phyloP scores from a whole-genome alignment of 176 grass and related monocot genomes.

The Zea luxurians region DNA sequence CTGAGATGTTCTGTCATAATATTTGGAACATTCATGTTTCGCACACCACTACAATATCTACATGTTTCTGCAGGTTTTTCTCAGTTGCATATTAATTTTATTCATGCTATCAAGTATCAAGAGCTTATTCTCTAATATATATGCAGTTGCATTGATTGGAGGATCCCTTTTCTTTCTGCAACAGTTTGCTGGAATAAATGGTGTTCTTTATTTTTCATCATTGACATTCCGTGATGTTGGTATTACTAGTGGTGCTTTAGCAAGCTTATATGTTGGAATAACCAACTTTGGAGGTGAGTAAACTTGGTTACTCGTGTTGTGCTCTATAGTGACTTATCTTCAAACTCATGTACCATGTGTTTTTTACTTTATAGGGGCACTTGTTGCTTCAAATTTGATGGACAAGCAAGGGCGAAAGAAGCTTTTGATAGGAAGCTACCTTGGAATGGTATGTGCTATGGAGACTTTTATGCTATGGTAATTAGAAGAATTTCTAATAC shows the following conservation, averaged over 20 bases:
- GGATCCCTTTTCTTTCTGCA: constrained; percentile 96
- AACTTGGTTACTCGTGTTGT: constrained; percentile 24
- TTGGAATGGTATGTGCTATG: constrained; percentile 76
- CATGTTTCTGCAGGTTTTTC: constrained; percentile 5
- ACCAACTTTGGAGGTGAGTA: constrained; percentile 87
- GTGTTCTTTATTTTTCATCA: constrained; percentile 98
- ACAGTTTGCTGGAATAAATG: constrained; percentile 99
- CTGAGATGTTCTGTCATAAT: constrained; percentile 7
- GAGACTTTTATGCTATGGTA: not conserved
- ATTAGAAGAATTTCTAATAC: not conserved
- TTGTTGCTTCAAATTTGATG: constrained; percentile 89
- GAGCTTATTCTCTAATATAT: constrained; percentile 34
- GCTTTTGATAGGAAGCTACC: constrained; percentile 92
- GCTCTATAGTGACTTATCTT: constrained; percentile 20
- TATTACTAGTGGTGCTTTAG: constrained; percentile 77
- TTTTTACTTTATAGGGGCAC: constrained; percentile 59
- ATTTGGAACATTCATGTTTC: not conserved
- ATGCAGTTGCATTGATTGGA: constrained; percentile 96
- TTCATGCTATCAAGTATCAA: constrained; percentile 27
- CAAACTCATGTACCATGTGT: constrained; percentile 36
- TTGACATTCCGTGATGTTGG: constrained; percentile 98
- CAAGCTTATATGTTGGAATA: constrained; percentile 92
- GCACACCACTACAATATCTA: not conserved
- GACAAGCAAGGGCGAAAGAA: constrained; percentile 93
- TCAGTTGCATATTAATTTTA: constrained; percentile 36